phyloP scores from a whole-genome alignment of 2,329 filamentous ascomycete species.

The Cryphonectria parasitica region DNA sequence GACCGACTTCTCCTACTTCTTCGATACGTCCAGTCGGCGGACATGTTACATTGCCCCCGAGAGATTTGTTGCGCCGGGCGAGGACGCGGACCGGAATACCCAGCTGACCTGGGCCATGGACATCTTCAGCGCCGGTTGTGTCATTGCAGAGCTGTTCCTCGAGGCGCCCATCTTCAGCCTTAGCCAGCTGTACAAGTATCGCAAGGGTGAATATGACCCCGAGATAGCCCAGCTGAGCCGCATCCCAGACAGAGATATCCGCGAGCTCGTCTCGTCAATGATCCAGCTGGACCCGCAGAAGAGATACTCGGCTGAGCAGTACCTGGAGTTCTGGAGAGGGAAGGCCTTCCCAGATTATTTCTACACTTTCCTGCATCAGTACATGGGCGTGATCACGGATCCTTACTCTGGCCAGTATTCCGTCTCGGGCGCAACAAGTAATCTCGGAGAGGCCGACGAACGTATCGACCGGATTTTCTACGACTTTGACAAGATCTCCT shows the following conservation, averaged over 20 bases:
- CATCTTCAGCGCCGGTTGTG: conserved; percentile 94
- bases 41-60: conserved; percentile 97
- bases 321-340: conserved; percentile 86
- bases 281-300: conserved; percentile 92
- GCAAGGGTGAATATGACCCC: conserved; percentile 89
- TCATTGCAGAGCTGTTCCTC: conserved; percentile 94
- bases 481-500: conserved; percentile 97
- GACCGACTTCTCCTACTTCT: conserved; percentile 96
- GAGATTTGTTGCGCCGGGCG: conserved; percentile 76
- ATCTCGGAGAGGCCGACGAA: conserved; percentile 86
- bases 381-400: conserved; percentile 95
- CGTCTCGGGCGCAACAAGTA: conserved; percentile 69
- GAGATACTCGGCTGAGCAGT: conserved; percentile 91
- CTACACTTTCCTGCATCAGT: conserved; percentile 95
- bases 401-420: conserved; percentile 78
- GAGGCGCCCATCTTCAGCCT: conserved; percentile 97
- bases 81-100: conserved; percentile 63
- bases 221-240: conserved; percentile 78
- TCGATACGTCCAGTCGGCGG: conserved; percentile 86
- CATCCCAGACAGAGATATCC: conserved; percentile 84
- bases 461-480: conserved; percentile 90
- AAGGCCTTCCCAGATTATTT: conserved; percentile 97
- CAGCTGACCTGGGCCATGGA: conserved; percentile 92
- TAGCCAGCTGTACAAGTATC: conserved; percentile 93
- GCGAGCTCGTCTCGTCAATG: conserved; percentile 93